Percentiles rank a stretch among this genome's conserved stretches.
Evolutionary conservation across 371 early-diverging fungal species (phyloP).

Genomic region (Fennellomyces sp.): DNA sequence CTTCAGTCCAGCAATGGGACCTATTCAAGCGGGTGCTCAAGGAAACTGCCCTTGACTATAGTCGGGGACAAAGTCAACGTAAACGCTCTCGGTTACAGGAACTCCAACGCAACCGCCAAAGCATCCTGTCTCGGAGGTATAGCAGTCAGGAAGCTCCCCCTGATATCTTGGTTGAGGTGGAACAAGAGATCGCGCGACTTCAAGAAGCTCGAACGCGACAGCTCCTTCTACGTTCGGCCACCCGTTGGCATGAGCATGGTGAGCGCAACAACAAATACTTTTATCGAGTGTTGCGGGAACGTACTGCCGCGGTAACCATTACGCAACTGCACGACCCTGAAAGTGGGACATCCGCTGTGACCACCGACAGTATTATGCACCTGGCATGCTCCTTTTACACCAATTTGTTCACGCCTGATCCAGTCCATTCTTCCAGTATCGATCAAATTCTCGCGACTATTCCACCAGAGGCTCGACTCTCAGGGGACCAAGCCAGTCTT

Average conservation of each 20-base stretch:
- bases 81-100: not conserved
- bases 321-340: constrained; percentile 1
- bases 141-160: too few relatives aligned
- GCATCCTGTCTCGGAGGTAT: too few relatives aligned
- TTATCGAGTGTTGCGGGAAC: constrained; percentile 14
- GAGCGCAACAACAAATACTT: constrained; percentile 34
- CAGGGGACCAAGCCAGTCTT: not conserved
- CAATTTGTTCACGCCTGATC: constrained; percentile 7
- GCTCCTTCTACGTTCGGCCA: constrained; percentile 5
- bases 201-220: constrained; percentile 6
- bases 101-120: not conserved
- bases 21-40: not conserved
- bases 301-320: constrained; percentile 13
- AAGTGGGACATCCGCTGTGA: not conserved
- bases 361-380: not conserved
- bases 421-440: not conserved
- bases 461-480: not conserved
- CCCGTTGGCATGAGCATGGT: constrained; percentile 29
- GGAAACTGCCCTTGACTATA: not conserved
- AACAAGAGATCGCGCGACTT: not conserved
- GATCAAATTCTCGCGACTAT: not conserved
- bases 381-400: constrained; percentile 6
- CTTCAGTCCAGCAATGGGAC: too few relatives aligned
- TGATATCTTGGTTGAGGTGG: not conserved
- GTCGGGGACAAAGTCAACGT: not conserved